Evolutionary conservation across 78 protist genomes (phyloP).

Genomic region (Polysphondylium violaceum): DNA sequence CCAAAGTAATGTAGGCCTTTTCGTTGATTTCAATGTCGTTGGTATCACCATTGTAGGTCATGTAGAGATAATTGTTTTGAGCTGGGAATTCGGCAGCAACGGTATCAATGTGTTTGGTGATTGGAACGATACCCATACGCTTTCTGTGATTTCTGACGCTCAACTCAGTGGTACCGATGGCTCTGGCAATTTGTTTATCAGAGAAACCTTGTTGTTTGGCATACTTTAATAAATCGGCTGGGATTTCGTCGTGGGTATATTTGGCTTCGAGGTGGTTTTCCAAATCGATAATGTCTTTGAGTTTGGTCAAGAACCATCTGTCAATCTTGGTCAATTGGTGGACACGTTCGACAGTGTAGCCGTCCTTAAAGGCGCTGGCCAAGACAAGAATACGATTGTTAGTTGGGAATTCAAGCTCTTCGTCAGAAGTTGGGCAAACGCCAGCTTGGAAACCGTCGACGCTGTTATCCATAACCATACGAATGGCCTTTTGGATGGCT

Average conservation of each 20-base stretch:
- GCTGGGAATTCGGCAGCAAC: constrained; percentile 98
- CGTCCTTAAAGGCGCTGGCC: constrained; percentile 88
- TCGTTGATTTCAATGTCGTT: constrained; percentile 88
- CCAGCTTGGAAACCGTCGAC: constrained; percentile 77
- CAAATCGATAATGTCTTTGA: constrained; percentile 82
- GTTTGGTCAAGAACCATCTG: constrained; percentile 94
- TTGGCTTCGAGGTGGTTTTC: constrained; percentile 47
- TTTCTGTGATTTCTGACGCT: constrained; percentile 82
- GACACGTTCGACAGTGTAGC: constrained; percentile 89
- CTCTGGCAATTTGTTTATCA: constrained; percentile 88
- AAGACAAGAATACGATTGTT: constrained; percentile 92
- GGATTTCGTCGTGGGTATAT: not conserved
- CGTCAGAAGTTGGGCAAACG: constrained; percentile 73
- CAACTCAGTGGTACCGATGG: constrained; percentile 74
- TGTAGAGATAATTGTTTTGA: constrained; percentile 96
- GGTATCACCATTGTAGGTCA: constrained; percentile 93
- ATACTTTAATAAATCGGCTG: constrained; percentile 41
- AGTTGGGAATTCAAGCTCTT: constrained; percentile 87
- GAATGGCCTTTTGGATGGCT: constrained; percentile 90
- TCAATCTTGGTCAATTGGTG: constrained; percentile 94
- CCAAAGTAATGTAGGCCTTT: constrained; percentile 86
- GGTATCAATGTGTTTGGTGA: constrained; percentile 98
- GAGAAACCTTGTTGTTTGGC: constrained; percentile 95
- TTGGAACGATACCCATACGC: constrained; percentile 81
- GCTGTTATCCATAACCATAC: constrained; percentile 67